A percentile compares a stretch with the other conserved stretches of the same genome.
Conservation (phyloP, 176 grass and related monocot species). For the Oryza meyeriana region DNA sequence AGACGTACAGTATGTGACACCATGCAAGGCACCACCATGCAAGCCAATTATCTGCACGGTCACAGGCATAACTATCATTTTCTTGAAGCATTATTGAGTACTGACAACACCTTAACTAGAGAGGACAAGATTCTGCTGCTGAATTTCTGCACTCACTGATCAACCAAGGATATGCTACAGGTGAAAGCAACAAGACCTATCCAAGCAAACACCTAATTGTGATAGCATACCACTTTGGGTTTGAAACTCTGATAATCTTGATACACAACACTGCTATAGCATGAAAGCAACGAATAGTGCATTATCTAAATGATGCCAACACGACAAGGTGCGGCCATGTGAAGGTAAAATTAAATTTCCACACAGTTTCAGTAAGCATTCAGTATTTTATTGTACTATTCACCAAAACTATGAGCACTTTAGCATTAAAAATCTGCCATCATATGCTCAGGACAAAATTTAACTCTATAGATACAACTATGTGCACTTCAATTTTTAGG, state of each 20-base stretch:
- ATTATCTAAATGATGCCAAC: slow-evolving; percentile 1
- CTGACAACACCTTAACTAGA: slow-evolving; percentile 1
- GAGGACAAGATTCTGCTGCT: background rate
- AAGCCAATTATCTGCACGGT: slow-evolving; percentile 82
- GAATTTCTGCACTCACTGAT: background rate
- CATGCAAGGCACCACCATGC: slow-evolving; percentile 95
- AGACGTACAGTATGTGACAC: slow-evolving; percentile 93
- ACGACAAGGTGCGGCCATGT: background rate
- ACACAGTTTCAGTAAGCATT: background rate
- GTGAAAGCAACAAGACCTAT: slow-evolving; percentile 29
- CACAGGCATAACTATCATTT: slow-evolving; percentile 3
- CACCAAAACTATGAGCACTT: too few relatives aligned
- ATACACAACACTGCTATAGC: background rate
- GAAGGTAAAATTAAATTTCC: background rate
- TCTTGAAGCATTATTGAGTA: background rate
- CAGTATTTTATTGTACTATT: background rate
- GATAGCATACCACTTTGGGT: background rate
- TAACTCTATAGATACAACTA: too few relatives aligned
- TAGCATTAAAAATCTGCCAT: too few relatives aligned
- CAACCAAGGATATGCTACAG: slow-evolving; percentile 13
- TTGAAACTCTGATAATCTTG: background rate
- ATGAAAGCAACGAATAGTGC: background rate
- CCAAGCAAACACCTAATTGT: background rate
- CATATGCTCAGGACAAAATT: too few relatives aligned
- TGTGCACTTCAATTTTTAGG: too few relatives aligned